Evolutionary conservation across 2,329 filamentous ascomycete species (phyloP), one percentile per base, ranked within the genome.

Genomic region (Sporothrix globosa): DNA sequence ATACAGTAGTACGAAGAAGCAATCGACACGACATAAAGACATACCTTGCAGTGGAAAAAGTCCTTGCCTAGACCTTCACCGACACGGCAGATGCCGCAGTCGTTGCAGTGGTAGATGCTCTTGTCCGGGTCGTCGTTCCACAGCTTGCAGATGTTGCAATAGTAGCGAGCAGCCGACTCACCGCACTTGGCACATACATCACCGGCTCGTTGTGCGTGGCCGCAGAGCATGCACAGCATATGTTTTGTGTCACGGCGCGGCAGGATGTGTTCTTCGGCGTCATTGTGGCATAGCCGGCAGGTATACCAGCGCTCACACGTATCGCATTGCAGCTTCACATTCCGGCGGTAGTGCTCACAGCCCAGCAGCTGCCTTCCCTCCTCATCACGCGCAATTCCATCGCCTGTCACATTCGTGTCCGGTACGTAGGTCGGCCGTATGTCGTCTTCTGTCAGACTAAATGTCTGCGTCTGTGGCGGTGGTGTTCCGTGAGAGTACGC

Each of bases 171-270:
- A 7, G 92, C 88, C 71, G 89, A 87, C 74, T 89, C 88, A 21
- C 90, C 91, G 78, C 96, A 99, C 70, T 88, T 85, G 67, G 86
- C 84, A 79, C 96, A 99, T 67, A 88, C 85, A 73, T 97, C 92
- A 41, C 88, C 88, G 3, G 92, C 94, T 70, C 87, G 87, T 76
- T 99, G 96, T 1, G 96, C 90, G 70, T 91, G 92, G 7, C 90
- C 88, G 79, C 96, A 99, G 39, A 93, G 84, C 96, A 99, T 99
- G 79, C 96, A 99, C 6, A 99, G 86, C 96, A 99, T 99, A 76
- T 97, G 91, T 79, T 90, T 91, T 9, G 95, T 99, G 75, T 92
- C 91, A 75, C 89, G 90, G 67, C 96, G 88, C 75, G 94, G 88
- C 70, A 99, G 83, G 72, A 83, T 84, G 78, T 97, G 93, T 75